phyloP scores from a whole-genome alignment of 1,284 basidiomycete species.

The Cutaneotrichosporon dermatis region DNA sequence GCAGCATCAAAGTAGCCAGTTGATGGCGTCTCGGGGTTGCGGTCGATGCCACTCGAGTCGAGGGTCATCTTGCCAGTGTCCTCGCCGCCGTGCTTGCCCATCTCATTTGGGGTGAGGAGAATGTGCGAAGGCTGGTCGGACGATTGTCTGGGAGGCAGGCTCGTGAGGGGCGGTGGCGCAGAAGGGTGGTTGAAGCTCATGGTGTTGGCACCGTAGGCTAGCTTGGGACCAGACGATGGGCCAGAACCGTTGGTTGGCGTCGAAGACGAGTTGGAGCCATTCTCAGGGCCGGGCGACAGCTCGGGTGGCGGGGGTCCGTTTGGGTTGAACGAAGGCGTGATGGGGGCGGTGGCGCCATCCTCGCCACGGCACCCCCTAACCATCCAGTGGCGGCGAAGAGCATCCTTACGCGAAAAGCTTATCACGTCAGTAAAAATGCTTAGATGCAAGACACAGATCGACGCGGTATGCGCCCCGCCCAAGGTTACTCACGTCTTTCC shows the following conservation, averaged over 20 bases:
- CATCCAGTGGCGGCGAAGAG: conserved; percentile 50
- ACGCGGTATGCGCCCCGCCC: too few species aligned
- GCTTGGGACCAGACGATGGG: background rate
- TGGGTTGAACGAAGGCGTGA: conserved; percentile 38
- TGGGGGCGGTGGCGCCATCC: conserved; percentile 42
- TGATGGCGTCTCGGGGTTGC: conserved; percentile 7
- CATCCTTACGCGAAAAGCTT: conserved; percentile 51
- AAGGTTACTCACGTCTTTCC: conserved; percentile 43
- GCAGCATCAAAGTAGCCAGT: conserved; percentile 19
- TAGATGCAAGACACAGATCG: too few species aligned
- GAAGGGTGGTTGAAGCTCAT: conserved; percentile 31
- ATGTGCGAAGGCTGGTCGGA: conserved; percentile 35
- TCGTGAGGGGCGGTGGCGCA: conserved; percentile 34
- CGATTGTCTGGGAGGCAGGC: conserved; percentile 31
- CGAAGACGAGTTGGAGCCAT: background rate
- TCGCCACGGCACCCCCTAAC: conserved; percentile 50
- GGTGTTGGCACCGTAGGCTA: conserved; percentile 12
- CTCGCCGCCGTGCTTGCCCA: conserved; percentile 19
- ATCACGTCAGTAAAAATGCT: background rate
- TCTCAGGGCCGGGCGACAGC: conserved; percentile 26
- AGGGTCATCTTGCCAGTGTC: conserved; percentile 1
- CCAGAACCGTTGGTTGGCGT: background rate
- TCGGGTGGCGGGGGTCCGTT: conserved; percentile 33
- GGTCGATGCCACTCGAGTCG: conserved; percentile 11
- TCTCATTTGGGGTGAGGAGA: conserved; percentile 41